phyloP scores from a whole-genome alignment of 2,329 filamentous ascomycete genomes.

The Pseudogymnoascus sp. region DNA sequence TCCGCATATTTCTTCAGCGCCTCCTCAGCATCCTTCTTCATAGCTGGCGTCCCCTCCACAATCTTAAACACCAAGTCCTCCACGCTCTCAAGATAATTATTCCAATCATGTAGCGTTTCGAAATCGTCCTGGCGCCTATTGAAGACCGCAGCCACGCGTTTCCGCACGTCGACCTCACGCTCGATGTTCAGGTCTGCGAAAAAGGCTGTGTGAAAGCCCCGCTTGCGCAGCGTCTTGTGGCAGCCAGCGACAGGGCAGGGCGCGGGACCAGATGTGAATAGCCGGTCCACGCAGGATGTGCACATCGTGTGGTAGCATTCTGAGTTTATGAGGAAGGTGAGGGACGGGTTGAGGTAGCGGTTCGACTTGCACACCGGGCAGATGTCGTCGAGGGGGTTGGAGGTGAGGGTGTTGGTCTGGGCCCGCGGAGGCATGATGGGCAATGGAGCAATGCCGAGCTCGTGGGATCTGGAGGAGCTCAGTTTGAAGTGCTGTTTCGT shows the following conservation, averaged over 20 bases:
- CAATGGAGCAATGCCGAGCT: neutral
- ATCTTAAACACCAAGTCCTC: constrained; percentile 88
- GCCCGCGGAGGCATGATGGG: neutral
- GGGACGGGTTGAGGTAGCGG: constrained; percentile 87
- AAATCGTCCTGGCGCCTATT: constrained; percentile 91
- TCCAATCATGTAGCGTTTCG: constrained; percentile 72
- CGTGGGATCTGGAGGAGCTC: neutral
- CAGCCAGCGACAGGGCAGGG: constrained; percentile 89
- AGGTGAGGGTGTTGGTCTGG: neutral
- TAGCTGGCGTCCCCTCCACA: constrained; percentile 61
- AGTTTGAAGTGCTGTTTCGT: neutral
- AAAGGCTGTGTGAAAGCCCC: constrained; percentile 77
- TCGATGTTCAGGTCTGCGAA: constrained; percentile 85
- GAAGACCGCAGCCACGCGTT: constrained; percentile 71
- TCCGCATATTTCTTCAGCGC: constrained; percentile 63
- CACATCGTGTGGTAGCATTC: constrained; percentile 99
- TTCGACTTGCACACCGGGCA: constrained; percentile 97
- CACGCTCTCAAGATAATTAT: constrained; percentile 90
- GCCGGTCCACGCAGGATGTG: constrained; percentile 86
- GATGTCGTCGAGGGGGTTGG: constrained; percentile 49
- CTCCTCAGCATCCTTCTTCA: constrained; percentile 38
- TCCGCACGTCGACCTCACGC: constrained; percentile 86
- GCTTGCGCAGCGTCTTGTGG: constrained; percentile 75
- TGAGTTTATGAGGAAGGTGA: constrained; percentile 93
- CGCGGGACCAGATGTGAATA: constrained; percentile 86